Conservation (phyloP, 331 rosid species). For the Erythrophleum ivorense region DNA sequence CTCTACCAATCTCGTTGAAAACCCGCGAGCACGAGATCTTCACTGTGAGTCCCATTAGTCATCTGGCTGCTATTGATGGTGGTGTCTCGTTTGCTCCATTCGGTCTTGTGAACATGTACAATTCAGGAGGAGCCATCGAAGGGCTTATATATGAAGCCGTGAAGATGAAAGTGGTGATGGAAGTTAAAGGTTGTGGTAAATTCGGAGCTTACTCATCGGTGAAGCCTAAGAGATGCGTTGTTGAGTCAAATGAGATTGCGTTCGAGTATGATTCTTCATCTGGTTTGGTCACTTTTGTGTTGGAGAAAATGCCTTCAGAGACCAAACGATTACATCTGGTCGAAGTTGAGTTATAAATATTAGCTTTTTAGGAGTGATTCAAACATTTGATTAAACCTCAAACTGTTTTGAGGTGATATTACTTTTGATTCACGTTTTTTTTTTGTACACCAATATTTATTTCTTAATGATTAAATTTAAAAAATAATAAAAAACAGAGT, state of each 20-base stretch:
- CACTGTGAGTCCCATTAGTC: conserved; percentile 68
- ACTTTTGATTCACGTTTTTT: too few species aligned
- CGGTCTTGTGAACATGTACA: conserved; percentile 82
- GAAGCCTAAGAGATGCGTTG: conserved; percentile 59
- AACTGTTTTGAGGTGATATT: too few species aligned
- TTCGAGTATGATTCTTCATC: conserved; percentile 54
- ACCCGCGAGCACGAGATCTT: conserved; percentile 71
- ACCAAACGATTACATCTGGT: conserved; percentile 52
- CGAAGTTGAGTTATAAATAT: conserved; percentile 61
- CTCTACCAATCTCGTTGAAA: conserved; percentile 68
- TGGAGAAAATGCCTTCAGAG: conserved; percentile 64
- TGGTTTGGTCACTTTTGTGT: conserved; percentile 58
- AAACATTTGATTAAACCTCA: too few species aligned
- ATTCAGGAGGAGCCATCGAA: conserved; percentile 77
- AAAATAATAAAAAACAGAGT: too few species aligned
- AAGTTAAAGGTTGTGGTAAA: conserved; percentile 72
- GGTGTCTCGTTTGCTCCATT: conserved; percentile 70
- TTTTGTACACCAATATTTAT: too few species aligned
- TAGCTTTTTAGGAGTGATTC: too few species aligned
- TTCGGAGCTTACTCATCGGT: conserved; percentile 79
- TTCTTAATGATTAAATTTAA: too few species aligned
- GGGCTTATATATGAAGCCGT: conserved; percentile 52
- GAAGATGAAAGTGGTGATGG: conserved; percentile 49
- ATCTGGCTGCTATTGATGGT: conserved; percentile 44
- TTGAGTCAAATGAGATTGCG: conserved; percentile 48